phyloP scores from a whole-genome alignment of 2,329 filamentous ascomycete species.

The Acrocalymma vagum region DNA sequence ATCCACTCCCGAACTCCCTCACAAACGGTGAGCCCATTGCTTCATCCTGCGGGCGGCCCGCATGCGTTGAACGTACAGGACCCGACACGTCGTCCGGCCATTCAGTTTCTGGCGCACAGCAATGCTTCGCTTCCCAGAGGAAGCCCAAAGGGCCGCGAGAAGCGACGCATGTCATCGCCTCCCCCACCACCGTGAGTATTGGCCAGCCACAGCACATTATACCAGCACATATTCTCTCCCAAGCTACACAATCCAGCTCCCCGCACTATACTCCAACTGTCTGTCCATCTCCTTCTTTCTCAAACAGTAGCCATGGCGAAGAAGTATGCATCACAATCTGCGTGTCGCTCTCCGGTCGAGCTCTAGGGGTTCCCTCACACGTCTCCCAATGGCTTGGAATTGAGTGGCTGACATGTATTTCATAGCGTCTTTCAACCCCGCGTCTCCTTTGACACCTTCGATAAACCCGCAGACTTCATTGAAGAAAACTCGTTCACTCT shows the following conservation, averaged over 20 bases:
- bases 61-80: conserved; percentile 36
- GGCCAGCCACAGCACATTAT: conserved; percentile 13
- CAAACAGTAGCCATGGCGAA: conserved; percentile 8
- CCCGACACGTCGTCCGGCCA: conserved; percentile 44
- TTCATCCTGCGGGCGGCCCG: conserved; percentile 27
- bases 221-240: too few species aligned
- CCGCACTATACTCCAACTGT: conserved; percentile 7
- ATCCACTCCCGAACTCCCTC: conserved; percentile 20
- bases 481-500: conserved; percentile 74
- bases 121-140: conserved; percentile 40
- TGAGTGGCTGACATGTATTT: conserved; percentile 20
- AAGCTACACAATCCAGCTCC: conserved; percentile 6
- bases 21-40: conserved; percentile 34
- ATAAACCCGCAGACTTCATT: conserved; percentile 70
- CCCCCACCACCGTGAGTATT: conserved; percentile 52
- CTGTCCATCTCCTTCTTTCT: conserved; percentile 10
- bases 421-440: conserved; percentile 69
- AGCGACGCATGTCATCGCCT: conserved; percentile 49
- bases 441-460: conserved; percentile 80
- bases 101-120: conserved; percentile 47
- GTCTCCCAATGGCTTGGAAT: conserved; percentile 10
- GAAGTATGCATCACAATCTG: conserved; percentile 31
- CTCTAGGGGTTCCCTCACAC: conserved; percentile 27
- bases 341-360: conserved; percentile 26
- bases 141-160: conserved; percentile 41